Base-by-base conservation (phyloP, 2,329 filamentous ascomycete species). In the Helminthosporium solani region DNA sequence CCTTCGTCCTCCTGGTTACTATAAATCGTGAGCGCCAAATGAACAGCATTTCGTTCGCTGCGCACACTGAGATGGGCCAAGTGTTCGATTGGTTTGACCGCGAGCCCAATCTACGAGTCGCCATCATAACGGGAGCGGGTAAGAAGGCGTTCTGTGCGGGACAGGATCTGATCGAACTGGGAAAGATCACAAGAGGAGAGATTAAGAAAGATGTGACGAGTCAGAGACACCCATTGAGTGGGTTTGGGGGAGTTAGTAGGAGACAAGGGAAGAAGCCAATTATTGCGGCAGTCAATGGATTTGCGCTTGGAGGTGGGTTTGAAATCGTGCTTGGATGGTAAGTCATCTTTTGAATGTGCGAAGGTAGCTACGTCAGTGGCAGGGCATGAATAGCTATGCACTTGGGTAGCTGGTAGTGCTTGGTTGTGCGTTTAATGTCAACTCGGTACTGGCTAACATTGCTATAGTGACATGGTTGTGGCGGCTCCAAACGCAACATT, bases 221-320 rank as follows among this genome's bases (percentile, higher is more conserved):
- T 36, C 52, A 61, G 57, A 58, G 61, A 36, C 75, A 76, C 50
- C 77, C 78, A 1, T 44, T 70, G 1, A 64, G 62, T 47, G 82
- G 81, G 0, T 81, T 83, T 57, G 76, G 71, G 30, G 82, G 80
- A 0, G 60, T 86, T 12, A 80, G 77, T 33, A 70, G 78, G 33
- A 71, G 83, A 11, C 65, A 66, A 11, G 82, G 83, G 0, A 83
- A 81, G 70, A 83, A 83, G 64, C 80, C 80, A 1, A 73, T 83
- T 36, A 79, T 83, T 59, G 79, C 78, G 7, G 80, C 80, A 2
- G 78, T 82, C 2, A 83, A 83, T 63, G 80, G 80, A 0, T 74
- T 77, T 49, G 78, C 78, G 1, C 67, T 81, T 37, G 80, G 80
- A 0, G 80, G 80, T 3, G 80, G 80, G 0, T 81, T 81, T 52